Evolutionary conservation across 306 rosid genomes (phyloP).

Genomic region (Malus fusca): DNA sequence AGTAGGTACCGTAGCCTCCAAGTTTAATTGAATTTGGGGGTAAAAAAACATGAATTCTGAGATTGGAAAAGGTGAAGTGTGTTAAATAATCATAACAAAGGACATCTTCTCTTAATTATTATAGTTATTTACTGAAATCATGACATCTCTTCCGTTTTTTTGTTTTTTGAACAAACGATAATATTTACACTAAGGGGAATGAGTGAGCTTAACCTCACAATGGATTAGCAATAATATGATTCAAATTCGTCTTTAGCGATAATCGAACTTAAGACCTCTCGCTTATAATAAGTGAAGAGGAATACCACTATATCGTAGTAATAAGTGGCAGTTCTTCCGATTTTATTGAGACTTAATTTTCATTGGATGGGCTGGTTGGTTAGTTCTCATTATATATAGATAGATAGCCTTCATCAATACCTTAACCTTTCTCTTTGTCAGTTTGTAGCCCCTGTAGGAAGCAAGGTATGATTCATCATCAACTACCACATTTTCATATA

Average conservation of each 20-base stretch:
- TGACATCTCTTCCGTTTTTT: background rate
- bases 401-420: slow-evolving; percentile 10
- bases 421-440: slow-evolving; percentile 36
- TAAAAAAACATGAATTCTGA: slow-evolving; percentile 13
- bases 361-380: slow-evolving; percentile 25
- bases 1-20: slow-evolving; percentile 2
- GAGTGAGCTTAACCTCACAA: too few relatives aligned
- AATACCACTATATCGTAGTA: too few relatives aligned
- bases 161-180: too few relatives aligned
- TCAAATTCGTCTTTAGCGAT: too few relatives aligned
- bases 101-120: background rate
- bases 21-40: slow-evolving; percentile 14
- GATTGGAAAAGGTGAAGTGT: background rate
- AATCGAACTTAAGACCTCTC: too few relatives aligned
- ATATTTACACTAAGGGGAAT: too few relatives aligned
- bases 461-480: slow-evolving; percentile 27
- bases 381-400: background rate
- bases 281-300: too few relatives aligned
- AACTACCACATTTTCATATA: background rate
- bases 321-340: background rate
- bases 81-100: background rate
- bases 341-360: slow-evolving; percentile 27
- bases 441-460: slow-evolving; percentile 41
- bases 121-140: slow-evolving; percentile 20
- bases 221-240: too few relatives aligned